Percentiles rank a stretch among this genome's conserved stretches.
Evolutionary conservation across 2,329 filamentous ascomycete species (phyloP).

Genomic region (Alternaria conjuncta): DNA sequence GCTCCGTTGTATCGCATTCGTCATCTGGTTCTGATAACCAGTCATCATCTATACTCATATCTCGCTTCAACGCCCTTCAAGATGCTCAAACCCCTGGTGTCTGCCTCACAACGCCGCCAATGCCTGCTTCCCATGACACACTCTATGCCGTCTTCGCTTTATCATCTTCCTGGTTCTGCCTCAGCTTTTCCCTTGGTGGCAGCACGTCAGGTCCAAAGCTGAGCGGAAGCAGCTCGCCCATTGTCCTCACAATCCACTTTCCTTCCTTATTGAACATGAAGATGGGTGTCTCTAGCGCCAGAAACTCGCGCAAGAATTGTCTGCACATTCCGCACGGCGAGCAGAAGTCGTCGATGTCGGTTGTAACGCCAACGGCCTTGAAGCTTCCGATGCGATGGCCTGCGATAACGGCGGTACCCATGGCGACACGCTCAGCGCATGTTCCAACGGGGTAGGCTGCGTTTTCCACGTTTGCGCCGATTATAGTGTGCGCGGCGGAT

Average conservation of each 20-base stretch:
- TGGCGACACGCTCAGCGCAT: conserved; percentile 87
- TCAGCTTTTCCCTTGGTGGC: conserved; percentile 43
- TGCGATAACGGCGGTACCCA: conserved; percentile 76
- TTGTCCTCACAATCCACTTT: conserved; percentile 70
- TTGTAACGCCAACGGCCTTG: conserved; percentile 82
- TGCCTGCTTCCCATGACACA: not conserved
- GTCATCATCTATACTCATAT: not conserved
- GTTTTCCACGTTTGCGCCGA: conserved; percentile 83
- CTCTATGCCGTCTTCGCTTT: conserved; percentile 27
- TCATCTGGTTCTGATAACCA: not conserved
- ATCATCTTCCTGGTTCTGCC: conserved; percentile 34
- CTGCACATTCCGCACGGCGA: conserved; percentile 93
- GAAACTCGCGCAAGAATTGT: conserved; percentile 70
- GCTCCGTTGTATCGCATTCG: not conserved
- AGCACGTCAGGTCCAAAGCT: conserved; percentile 61
- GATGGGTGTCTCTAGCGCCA: conserved; percentile 67
- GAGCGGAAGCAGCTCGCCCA: conserved; percentile 67
- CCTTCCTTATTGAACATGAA: conserved; percentile 92
- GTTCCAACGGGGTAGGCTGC: conserved; percentile 92
- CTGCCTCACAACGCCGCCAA: not conserved
- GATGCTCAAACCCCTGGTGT: not conserved
- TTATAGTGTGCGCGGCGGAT: conserved; percentile 58
- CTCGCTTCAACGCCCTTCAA: not conserved
- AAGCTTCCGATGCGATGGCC: conserved; percentile 55
- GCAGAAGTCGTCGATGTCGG: conserved; percentile 65